These are phyloP conservation scores for Thermochaetoides dissita DNA, from an alignment of 2,329 filamentous ascomycete species.

Conservation along the genomic window DNA sequence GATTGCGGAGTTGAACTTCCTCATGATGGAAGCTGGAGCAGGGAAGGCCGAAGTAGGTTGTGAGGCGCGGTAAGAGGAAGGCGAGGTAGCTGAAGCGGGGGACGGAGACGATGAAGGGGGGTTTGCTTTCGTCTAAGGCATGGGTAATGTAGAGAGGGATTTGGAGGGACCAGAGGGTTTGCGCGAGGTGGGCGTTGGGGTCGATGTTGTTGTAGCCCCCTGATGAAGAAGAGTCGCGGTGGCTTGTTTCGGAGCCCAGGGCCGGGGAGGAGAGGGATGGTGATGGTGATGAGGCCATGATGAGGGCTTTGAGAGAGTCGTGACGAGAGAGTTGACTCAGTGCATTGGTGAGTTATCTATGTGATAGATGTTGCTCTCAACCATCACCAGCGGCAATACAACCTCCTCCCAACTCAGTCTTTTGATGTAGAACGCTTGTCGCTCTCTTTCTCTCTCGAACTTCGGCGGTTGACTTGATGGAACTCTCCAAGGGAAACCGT, in stretches of 20 bases:
- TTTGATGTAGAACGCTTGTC: no score
- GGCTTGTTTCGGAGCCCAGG: background rate
- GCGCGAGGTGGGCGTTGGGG: constrained; percentile 7
- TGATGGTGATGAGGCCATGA: constrained; percentile 6
- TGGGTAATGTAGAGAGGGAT: constrained; percentile 43
- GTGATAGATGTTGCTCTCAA: no score
- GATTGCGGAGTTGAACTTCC: constrained; percentile 37
- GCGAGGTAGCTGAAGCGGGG: constrained; percentile 48
- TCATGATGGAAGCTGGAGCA: constrained; percentile 48
- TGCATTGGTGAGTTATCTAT: no score
- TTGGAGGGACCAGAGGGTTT: constrained; percentile 39
- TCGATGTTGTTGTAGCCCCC: background rate
- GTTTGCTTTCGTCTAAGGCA: constrained; percentile 27
- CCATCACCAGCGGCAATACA: no score
- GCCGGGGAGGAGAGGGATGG: background rate
- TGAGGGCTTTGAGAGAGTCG: no score
- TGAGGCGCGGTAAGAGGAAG: constrained; percentile 40
- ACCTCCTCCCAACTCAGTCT: no score
- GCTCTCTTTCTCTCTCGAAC: no score
- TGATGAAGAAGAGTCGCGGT: background rate
- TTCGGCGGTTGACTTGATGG: no score
- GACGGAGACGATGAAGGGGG: constrained; percentile 39
- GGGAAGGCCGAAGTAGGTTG: constrained; percentile 36
- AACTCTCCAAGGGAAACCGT: no score
- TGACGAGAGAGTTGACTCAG: no score